These are phyloP conservation scores for Corymbia maculata DNA, from an alignment of 345 rosid species.

Conservation along the genomic window DNA sequence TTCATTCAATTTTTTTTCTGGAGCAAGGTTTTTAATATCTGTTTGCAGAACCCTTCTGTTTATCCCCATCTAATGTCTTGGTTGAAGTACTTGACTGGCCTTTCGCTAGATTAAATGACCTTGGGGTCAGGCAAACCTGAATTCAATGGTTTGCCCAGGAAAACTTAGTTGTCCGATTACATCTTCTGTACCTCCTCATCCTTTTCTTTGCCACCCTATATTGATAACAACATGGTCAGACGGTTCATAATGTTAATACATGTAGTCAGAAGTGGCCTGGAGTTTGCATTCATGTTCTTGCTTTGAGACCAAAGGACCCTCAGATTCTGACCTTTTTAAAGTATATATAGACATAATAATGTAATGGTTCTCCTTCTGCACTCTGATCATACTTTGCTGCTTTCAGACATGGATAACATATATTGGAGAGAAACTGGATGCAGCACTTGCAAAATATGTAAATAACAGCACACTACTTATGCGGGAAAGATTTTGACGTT, in stretches of 20 bases:
- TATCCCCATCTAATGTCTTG: background rate
- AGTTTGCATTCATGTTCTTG: background rate
- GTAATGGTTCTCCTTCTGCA: background rate
- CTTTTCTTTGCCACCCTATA: background rate
- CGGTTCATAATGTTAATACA: background rate
- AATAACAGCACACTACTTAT: constrained; percentile 6
- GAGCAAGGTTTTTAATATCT: background rate
- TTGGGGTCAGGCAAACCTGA: background rate
- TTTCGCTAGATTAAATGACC: background rate
- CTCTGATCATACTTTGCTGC: background rate
- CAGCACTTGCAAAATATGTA: constrained; percentile 41
- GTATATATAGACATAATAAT: background rate
- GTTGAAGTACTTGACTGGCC: background rate
- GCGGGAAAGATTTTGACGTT: constrained; percentile 11
- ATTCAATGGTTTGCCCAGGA: background rate
- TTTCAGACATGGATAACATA: constrained; percentile 79
- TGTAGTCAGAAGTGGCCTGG: background rate
- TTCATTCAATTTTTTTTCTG: background rate
- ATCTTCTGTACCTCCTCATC: background rate
- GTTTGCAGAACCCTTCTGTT: background rate
- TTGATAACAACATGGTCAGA: background rate
- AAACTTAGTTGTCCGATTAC: background rate
- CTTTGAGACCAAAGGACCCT: background rate
- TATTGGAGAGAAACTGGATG: constrained; percentile 79
- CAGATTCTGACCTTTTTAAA: background rate